Conservation (phyloP, 441 rosid genomes). For the Manihot esculenta region DNA sequence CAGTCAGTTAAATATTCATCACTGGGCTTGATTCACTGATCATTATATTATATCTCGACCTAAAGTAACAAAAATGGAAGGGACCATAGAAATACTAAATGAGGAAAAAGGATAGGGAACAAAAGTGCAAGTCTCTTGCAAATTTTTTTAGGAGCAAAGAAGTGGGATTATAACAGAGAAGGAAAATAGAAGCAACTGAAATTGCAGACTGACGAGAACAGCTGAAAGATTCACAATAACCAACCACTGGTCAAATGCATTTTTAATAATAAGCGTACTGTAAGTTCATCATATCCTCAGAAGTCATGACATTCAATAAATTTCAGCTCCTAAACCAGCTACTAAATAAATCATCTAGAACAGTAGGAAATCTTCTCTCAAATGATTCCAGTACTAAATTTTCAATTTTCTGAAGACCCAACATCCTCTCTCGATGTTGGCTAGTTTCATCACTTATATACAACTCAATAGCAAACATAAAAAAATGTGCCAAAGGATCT, state of each 20-base stretch:
- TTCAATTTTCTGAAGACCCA: background rate
- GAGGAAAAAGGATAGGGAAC: background rate
- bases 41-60: background rate
- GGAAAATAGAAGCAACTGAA: background rate
- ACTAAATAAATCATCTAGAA: background rate
- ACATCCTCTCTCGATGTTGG: background rate
- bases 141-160: background rate
- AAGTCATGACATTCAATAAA: background rate
- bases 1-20: background rate
- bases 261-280: too few species aligned
- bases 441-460: background rate
- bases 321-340: slow-evolving; percentile 3
- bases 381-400: background rate
- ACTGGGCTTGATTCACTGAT: background rate
- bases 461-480: background rate
- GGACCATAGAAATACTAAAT: background rate
- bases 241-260: too few species aligned
- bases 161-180: background rate
- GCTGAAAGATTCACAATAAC: background rate
- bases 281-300: too few species aligned
- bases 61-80: background rate
- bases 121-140: background rate
- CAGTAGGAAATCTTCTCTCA: background rate
- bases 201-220: background rate
- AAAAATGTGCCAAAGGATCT: background rate